Evolutionary conservation across 331 rosid genomes (phyloP), one percentile per base, ranked within the genome.

Genomic region (Pyracantha coccinea): DNA sequence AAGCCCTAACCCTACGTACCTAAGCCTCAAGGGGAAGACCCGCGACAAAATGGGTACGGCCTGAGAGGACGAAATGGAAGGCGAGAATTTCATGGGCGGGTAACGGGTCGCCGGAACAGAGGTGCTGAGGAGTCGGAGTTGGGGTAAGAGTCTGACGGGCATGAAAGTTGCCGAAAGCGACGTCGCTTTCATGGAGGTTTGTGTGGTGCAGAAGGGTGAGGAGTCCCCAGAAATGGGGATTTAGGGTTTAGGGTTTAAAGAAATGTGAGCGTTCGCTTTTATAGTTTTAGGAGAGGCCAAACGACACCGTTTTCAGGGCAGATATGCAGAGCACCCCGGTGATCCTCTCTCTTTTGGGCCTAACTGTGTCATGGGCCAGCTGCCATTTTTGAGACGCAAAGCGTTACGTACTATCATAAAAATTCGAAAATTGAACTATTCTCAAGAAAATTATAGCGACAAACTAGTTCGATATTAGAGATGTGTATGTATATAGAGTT

Each of bases 141-240:
- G 93, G 7, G 93, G 89, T 5, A 88, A 45, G 71, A 93, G 81
- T 57, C 86, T 86, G 29, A 80, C 41, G 74, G 88, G 92, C 90
- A 89, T 91, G 6, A 54, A 63, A 16, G 68, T 38, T 16, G 50
- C 57, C 50, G 67, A 38, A 68, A 68, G 9, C 8, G 76, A 77
- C 33, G 71, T 31, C 25, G 64, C 50, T 47, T 60, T 59, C 59
- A 28, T 50, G 47, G 53, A 41, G 64, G 50, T 60, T 68, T 7
- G 13, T 2, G 24, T 5, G 66, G 20, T 27, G 66, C 25, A 38
- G 14, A 19, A 24, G 59, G 2, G 32, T 0, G 32, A 60, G 29
- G 9, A 20, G 66, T 45, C 79, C 72, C 73, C 80, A 21, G 12
- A 45, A 28, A 28, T n/a, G 70, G 50, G 74, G 31, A 33, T 57